phyloP scores from a whole-genome alignment of 169 alveolate genomes.

The Plasmodium coatneyi region DNA sequence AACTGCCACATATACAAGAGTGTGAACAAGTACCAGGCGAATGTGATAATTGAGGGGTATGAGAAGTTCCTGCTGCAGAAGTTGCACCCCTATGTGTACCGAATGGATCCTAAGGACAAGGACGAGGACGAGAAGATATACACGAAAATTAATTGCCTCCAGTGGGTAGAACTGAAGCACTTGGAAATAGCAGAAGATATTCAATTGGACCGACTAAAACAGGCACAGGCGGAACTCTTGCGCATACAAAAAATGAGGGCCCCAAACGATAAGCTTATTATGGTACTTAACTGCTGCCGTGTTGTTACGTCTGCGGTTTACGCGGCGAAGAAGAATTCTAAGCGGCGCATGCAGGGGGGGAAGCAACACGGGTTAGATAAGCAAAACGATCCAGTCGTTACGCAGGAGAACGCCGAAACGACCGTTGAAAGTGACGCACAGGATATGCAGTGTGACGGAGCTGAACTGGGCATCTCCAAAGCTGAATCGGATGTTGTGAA shows the following conservation, averaged over 20 bases:
- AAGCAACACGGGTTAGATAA: neutral
- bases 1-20: constrained; percentile 72
- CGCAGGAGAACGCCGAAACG: neutral
- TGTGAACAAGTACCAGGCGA: constrained; percentile 70
- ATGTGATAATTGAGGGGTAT: constrained; percentile 44
- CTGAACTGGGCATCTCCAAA: neutral
- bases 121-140: constrained; percentile 81
- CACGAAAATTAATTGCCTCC: constrained; percentile 79
- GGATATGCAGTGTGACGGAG: no score
- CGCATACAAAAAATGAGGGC: constrained; percentile 76
- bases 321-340: constrained; percentile 52
- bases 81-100: constrained; percentile 63
- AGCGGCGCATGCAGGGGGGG: neutral
- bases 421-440: neutral
- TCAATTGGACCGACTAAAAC: constrained; percentile 13
- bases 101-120: constrained; percentile 81
- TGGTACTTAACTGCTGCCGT: constrained; percentile 82
- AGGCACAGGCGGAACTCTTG: constrained; percentile 63
- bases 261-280: constrained; percentile 84
- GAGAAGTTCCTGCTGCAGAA: constrained; percentile 78
- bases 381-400: neutral
- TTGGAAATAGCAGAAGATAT: constrained; percentile 73
- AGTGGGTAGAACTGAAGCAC: constrained; percentile 82
- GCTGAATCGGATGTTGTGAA: neutral
- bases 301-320: constrained; percentile 78